Evolutionary conservation across 768 basidiomycete genomes (phyloP).

Genomic region (Trametes coccinea): DNA sequence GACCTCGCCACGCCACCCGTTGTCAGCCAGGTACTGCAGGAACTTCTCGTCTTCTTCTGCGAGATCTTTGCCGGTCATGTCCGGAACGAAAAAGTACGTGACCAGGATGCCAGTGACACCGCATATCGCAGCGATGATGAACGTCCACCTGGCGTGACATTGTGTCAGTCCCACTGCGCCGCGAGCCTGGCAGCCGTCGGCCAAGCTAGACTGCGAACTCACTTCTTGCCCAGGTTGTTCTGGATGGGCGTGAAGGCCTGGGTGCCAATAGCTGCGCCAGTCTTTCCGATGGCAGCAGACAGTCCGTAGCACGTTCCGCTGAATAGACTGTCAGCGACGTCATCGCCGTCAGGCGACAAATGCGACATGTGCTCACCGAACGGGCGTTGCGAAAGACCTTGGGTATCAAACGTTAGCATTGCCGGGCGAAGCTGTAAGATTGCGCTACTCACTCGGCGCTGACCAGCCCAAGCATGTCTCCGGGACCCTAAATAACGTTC

Average conservation of each 20-base stretch:
- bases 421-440: not conserved
- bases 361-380: slow-evolving; percentile 43
- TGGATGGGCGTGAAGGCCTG: slow-evolving; percentile 73
- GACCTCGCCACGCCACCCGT: slow-evolving; percentile 66
- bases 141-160: slow-evolving; percentile 51
- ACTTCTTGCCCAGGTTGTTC: slow-evolving; percentile 65
- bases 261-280: slow-evolving; percentile 72
- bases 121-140: slow-evolving; percentile 69
- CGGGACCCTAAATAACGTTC: slow-evolving; percentile 52
- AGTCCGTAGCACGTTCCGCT: slow-evolving; percentile 72
- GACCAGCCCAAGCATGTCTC: slow-evolving; percentile 68
- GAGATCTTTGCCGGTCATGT: slow-evolving; percentile 67
- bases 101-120: slow-evolving; percentile 62
- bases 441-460: slow-evolving; percentile 59
- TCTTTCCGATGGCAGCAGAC: slow-evolving; percentile 66
- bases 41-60: slow-evolving; percentile 66
- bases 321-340: not conserved
- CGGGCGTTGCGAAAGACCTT: slow-evolving; percentile 64
- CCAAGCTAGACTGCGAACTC: slow-evolving; percentile 21
- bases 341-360: not conserved
- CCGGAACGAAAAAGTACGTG: slow-evolving; percentile 68
- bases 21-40: slow-evolving; percentile 55
- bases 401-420: slow-evolving; percentile 1
- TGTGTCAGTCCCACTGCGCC: not conserved
- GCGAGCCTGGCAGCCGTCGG: not conserved